Evolutionary conservation across 116 monocot species (phyloP), one percentile per base, ranked within the genome.

Genomic region (Trichopus zeylanicus): DNA sequence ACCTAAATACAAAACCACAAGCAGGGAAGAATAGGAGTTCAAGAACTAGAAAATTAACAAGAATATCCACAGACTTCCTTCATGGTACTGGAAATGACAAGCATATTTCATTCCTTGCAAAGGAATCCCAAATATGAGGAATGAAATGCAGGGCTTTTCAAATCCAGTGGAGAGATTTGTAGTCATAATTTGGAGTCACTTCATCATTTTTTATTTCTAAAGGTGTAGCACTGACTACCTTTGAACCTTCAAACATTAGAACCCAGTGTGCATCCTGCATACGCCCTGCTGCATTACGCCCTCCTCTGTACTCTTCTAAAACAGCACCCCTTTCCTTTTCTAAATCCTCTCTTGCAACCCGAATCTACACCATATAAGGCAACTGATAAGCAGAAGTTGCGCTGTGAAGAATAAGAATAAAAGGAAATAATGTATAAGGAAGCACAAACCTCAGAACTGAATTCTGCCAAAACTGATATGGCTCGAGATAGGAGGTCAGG

Each of bases 261-360:
- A 61, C 38, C 97, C 97, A 97, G 34, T 97, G 97, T 18, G 97
- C 81, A 71, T 91, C 97, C 73, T 97, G 97, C 97, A 97, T 97
- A 62, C 97, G 53, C 12, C 97, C 97, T 34, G 79, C 57, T 31
- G 97, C 97, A 87, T 91, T 91, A 32, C 91, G 83, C 39, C 87
- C 84, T 20, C 84, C 87, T 75, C 97, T 79, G 46, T 84, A 82
- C 63, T 97, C 97, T 74, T 97, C 97, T 63, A 95, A 66, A 49
- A 93, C 85, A 62, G 97, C 91, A 53, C 97, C 97, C 56, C 97
- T 76, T 75, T 98, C 97, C 71, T 91, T 98, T 65, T 88, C 91
- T 20, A 98, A 59, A 78, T 98, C 97, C 53, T 81, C 78, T 2
- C 61, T 53, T 18, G 97, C 84, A 59, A 82, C 85, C 55, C 97